These are phyloP conservation scores for Curvularia lunata DNA, from an alignment of 2,329 filamentous ascomycete genomes.

Conservation along the genomic window DNA sequence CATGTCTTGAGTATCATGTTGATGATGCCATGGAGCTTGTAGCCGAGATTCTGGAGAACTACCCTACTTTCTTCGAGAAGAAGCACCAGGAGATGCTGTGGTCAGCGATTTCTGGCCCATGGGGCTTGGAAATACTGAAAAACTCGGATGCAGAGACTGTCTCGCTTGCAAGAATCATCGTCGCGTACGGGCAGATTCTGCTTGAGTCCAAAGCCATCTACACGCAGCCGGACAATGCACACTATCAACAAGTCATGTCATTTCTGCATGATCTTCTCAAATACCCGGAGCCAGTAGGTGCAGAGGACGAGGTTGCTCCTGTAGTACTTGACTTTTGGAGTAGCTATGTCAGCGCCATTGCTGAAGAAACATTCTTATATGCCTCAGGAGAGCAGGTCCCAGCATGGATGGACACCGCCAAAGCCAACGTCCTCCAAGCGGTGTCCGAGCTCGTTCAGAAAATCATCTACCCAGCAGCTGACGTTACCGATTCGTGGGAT, in stretches of 20 bases:
- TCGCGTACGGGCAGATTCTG: slow-evolving; percentile 45
- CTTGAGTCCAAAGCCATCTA: slow-evolving; percentile 49
- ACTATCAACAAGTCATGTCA: slow-evolving; percentile 45
- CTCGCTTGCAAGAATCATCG: slow-evolving; percentile 45
- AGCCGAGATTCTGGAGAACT: slow-evolving; percentile 46
- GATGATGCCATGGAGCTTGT: slow-evolving; percentile 49
- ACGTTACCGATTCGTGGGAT: slow-evolving; percentile 70
- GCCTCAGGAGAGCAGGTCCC: slow-evolving; percentile 42
- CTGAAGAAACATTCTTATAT: slow-evolving; percentile 58
- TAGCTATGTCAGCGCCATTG: slow-evolving; percentile 72
- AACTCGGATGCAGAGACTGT: slow-evolving; percentile 45
- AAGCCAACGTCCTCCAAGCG: slow-evolving; percentile 66
- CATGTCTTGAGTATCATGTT: slow-evolving; percentile 65
- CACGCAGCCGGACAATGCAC: slow-evolving; percentile 54
- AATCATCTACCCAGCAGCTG: slow-evolving; percentile 68
- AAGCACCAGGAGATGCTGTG: slow-evolving; percentile 44
- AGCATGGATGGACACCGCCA: slow-evolving; percentile 65
- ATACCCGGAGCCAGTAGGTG: slow-evolving; percentile 69
- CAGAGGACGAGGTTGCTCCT: slow-evolving; percentile 77
- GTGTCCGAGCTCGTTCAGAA: slow-evolving; percentile 72
- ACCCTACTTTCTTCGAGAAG: slow-evolving; percentile 43
- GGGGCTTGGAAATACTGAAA: slow-evolving; percentile 47
- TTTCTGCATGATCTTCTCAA: slow-evolving; percentile 70
- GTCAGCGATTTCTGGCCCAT: slow-evolving; percentile 42
- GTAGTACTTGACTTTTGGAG: slow-evolving; percentile 82